Conservation (phyloP, 2,329 filamentous ascomycete genomes). For the Hymenoscyphus fraxineus region DNA sequence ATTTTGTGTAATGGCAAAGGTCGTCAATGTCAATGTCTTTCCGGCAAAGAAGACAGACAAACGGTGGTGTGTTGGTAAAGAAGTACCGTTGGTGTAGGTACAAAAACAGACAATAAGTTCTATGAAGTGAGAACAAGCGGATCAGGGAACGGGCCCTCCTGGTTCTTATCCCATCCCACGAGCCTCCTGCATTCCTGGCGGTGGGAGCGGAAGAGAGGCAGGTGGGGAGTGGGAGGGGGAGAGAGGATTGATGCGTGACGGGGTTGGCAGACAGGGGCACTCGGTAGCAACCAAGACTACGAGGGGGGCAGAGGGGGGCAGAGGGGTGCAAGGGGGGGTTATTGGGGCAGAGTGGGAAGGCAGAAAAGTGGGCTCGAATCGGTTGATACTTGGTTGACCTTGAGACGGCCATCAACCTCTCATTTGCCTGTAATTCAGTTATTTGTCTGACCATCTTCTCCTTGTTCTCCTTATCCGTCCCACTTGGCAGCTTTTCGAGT, state of each 20-base stretch:
- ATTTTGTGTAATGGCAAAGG: constrained; percentile 22
- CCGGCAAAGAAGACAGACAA: constrained; percentile 22
- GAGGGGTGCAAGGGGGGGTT: not conserved
- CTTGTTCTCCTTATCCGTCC: constrained; percentile 2
- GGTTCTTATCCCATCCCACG: constrained; percentile 28
- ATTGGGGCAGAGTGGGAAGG: not conserved
- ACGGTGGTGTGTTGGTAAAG: constrained; percentile 17
- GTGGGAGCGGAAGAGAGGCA: constrained; percentile 13
- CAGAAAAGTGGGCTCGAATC: not conserved
- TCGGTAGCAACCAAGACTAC: not conserved
- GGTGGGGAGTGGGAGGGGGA: constrained; percentile 5
- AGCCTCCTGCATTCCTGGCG: constrained; percentile 18
- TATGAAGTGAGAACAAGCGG: constrained; percentile 23
- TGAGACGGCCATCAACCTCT: not conserved
- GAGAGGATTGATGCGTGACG: constrained; percentile 4
- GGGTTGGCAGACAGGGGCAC: constrained; percentile 8
- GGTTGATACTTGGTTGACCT: not conserved
- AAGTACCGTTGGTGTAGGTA: constrained; percentile 21
- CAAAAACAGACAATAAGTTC: not conserved
- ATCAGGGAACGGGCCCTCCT: constrained; percentile 28
- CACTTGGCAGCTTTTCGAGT: not conserved
- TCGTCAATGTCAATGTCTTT: constrained; percentile 13
- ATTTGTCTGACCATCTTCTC: not conserved
- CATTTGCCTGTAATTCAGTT: not conserved
- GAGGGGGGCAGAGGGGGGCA: not conserved